Conservation (phyloP, 192 early-diverging fungal species). For the Backusella parvicylindrica region DNA sequence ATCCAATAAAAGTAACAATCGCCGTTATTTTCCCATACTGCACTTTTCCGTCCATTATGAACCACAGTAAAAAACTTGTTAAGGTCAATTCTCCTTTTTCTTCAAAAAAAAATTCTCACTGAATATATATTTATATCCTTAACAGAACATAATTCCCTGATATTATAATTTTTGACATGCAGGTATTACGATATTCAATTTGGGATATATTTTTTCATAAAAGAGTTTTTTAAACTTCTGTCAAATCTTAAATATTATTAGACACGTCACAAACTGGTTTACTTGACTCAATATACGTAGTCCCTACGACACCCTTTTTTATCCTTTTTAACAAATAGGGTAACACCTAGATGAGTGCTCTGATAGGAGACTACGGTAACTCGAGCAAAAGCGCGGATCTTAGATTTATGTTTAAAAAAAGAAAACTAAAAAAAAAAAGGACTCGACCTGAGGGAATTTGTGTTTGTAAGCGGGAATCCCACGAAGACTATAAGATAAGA, state of each 20-base stretch:
- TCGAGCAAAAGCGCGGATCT: not conserved
- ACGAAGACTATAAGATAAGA: not conserved
- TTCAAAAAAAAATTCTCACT: not conserved
- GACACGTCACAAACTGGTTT: not conserved
- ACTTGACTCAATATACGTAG: not conserved
- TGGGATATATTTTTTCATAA: not conserved
- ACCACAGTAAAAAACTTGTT: not conserved
- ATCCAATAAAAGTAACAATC: not conserved
- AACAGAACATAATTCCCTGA: not conserved
- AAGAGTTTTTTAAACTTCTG: not conserved
- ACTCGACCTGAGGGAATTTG: not conserved
- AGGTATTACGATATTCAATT: not conserved
- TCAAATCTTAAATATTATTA: not conserved
- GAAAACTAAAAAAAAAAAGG: not conserved
- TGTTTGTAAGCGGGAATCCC: slow-evolving; percentile 1
- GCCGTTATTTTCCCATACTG: not conserved
- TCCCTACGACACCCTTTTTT: not conserved
- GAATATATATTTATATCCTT: not conserved
- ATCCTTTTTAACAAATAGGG: not conserved
- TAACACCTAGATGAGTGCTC: not conserved
- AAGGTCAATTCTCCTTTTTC: not conserved
- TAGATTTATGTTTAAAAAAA: not conserved
- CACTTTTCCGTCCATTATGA: not conserved
- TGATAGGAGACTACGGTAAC: not conserved
- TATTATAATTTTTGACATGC: not conserved